These are phyloP conservation scores for Nannochloropsis salina DNA, from an alignment of 108 stramenopile species.

Conservation along the genomic window DNA sequence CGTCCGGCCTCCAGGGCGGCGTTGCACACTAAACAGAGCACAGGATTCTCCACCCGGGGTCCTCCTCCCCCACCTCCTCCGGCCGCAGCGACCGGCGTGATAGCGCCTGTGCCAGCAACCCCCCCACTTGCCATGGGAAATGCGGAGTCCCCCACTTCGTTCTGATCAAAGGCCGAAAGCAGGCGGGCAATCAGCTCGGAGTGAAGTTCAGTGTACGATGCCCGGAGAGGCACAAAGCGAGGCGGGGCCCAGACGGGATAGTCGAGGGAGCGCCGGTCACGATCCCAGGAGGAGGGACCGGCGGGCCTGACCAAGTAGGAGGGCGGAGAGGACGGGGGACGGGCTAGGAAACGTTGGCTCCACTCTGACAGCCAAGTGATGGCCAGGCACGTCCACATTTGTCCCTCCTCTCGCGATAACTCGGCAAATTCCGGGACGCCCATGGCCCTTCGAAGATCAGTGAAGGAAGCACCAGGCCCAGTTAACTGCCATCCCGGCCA, in stretches of 20 bases:
- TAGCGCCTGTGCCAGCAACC: background rate
- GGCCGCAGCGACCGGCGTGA: background rate
- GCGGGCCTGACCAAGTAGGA: background rate
- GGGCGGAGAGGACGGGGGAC: background rate
- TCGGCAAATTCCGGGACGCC: background rate
- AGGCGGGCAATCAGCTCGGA: background rate
- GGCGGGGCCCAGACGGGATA: conserved; percentile 1
- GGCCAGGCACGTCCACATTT: background rate
- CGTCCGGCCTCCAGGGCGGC: conserved; percentile 71
- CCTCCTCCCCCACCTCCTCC: background rate
- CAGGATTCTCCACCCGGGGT: conserved; percentile 24
- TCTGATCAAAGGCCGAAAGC: too few species aligned
- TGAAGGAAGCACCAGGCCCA: background rate
- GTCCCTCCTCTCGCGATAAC: background rate
- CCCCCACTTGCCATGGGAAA: background rate
- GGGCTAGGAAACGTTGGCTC: background rate
- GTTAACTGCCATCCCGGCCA: background rate
- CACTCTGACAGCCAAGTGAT: conserved; percentile 17
- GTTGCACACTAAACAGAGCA: conserved; percentile 48
- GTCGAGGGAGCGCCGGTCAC: background rate
- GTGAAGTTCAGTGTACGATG: conserved; percentile 17
- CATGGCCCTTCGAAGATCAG: background rate
- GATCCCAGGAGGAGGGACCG: background rate
- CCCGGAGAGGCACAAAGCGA: background rate
- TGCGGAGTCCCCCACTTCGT: background rate